Evolutionary conservation across 179 eudicot genomes (phyloP), one percentile per base, ranked within the genome.

Genomic region (Gypsophila paniculata): DNA sequence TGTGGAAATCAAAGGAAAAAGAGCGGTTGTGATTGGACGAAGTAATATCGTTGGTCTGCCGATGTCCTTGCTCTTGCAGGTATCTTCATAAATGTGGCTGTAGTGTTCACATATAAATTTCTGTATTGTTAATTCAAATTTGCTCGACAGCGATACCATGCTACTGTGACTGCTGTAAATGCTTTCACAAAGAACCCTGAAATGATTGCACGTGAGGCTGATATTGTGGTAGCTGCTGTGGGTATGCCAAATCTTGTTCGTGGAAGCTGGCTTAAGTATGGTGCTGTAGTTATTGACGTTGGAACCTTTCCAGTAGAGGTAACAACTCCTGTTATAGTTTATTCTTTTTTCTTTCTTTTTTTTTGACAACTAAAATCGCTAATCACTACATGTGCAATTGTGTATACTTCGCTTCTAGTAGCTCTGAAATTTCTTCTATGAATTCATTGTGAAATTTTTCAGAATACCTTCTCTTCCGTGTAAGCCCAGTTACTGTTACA

Each of bases 21-120:
- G 83, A 46, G 96, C 91, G 61, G 96, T 85, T 69, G 96, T 92
- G 32, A 90, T 92, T 55, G 98, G 98, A 69, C 85, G 91, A 79
- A 90, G 98, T 83, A 92, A 92, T 74, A 85, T 88, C 59, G 98
- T 90, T 32, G 98, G 98, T 54, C 75, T 88, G 49, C 98, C 96
- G 1, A 78, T 79, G 38, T 84, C 89, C 70, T 85, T 92, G 79
- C 79, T 92, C 54, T 80, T 92, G 83, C 98, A 90, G 91, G 97
- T 87, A 62, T 17, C 29, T 46, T 38, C 36, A 42, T 49, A 60
- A 8, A 23, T 29, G 44, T 65, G 8, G 18, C 32, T 36, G 54
- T 6, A 49, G 0, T 51, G 36, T 72, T 38, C 32, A n/a, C 21
- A 9, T 65, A 44, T 19, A 32, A 8, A 57, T 34, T 5, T 67